Evolutionary conservation across 352 stramenopile species (phyloP).

Genomic region (Globisporangium splendens): DNA sequence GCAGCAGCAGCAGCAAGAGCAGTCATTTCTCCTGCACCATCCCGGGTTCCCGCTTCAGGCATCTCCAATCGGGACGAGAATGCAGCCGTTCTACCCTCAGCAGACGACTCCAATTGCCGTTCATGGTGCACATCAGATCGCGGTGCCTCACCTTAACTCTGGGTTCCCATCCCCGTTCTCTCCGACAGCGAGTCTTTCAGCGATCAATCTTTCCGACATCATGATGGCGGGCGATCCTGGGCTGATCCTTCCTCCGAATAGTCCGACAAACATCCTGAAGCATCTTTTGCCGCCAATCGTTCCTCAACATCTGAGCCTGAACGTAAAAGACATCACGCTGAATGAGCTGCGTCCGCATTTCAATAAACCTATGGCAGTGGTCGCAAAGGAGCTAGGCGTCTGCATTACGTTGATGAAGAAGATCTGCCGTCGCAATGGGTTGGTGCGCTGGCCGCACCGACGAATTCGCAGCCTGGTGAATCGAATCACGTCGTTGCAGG

Average conservation of each 20-base stretch:
- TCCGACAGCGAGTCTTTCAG: constrained; percentile 17
- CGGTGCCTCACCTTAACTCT: too few species aligned
- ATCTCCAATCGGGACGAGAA: neutral
- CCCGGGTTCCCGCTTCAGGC: neutral
- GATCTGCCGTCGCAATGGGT: constrained; percentile 78
- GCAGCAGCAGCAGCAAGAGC: constrained; percentile 5
- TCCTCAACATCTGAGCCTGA: constrained; percentile 20
- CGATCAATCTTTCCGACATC: constrained; percentile 36
- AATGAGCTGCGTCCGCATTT: constrained; percentile 82
- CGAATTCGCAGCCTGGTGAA: constrained; percentile 82
- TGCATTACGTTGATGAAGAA: constrained; percentile 89
- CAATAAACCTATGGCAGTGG: constrained; percentile 81
- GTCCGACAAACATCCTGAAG: constrained; percentile 33
- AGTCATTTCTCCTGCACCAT: neutral
- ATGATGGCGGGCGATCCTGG: constrained; percentile 42
- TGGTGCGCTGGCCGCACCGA: constrained; percentile 78
- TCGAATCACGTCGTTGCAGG: constrained; percentile 72
- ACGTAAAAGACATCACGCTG: constrained; percentile 75
- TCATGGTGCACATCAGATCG: neutral
- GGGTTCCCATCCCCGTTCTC: constrained; percentile 8
- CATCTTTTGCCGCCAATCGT: constrained; percentile 40
- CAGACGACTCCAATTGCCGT: neutral
- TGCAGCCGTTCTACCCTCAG: constrained; percentile 10
- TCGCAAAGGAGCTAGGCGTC: constrained; percentile 78
- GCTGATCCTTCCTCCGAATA: constrained; percentile 36